Conservation (phyloP, 805 yeast genomes). For the Candida parachauliodes region DNA sequence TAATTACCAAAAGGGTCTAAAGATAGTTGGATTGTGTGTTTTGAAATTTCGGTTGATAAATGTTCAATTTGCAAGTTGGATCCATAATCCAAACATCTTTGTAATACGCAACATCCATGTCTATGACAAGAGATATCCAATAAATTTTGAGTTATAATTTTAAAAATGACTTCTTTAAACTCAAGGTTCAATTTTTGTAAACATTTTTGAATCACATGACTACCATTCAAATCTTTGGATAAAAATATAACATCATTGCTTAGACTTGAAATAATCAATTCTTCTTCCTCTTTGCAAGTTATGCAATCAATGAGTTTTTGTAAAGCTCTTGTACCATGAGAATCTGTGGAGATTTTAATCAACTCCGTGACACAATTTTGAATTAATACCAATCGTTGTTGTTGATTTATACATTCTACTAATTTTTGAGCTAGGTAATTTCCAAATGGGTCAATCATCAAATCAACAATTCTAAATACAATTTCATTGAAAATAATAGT, state of each 20-base stretch:
- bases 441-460: slow-evolving; percentile 97
- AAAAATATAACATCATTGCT: slow-evolving; percentile 70
- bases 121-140: slow-evolving; percentile 87
- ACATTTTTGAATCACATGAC: slow-evolving; percentile 94
- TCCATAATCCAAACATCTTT: slow-evolving; percentile 92
- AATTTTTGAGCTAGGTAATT: slow-evolving; percentile 90
- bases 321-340: slow-evolving; percentile 94
- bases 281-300: slow-evolving; percentile 65
- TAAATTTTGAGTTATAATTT: slow-evolving; percentile 72
- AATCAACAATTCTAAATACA: slow-evolving; percentile 69
- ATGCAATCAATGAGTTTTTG: slow-evolving; percentile 89
- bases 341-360: slow-evolving; percentile 79
- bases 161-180: slow-evolving; percentile 86
- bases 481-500: slow-evolving; percentile 79
- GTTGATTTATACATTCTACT: slow-evolving; percentile 67
- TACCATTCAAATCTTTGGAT: slow-evolving; percentile 90
- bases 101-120: slow-evolving; percentile 97
- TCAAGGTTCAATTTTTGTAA: slow-evolving; percentile 62
- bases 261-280: slow-evolving; percentile 56
- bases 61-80: slow-evolving; percentile 62
- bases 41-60: slow-evolving; percentile 65
- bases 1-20: slow-evolving; percentile 96
- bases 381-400: slow-evolving; percentile 68
- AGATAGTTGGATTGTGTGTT: slow-evolving; percentile 64
- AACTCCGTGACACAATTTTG: slow-evolving; percentile 69